Evolutionary conservation across 2,329 filamentous ascomycete genomes (phyloP).

Genomic region (Talaromyces islandicus): DNA sequence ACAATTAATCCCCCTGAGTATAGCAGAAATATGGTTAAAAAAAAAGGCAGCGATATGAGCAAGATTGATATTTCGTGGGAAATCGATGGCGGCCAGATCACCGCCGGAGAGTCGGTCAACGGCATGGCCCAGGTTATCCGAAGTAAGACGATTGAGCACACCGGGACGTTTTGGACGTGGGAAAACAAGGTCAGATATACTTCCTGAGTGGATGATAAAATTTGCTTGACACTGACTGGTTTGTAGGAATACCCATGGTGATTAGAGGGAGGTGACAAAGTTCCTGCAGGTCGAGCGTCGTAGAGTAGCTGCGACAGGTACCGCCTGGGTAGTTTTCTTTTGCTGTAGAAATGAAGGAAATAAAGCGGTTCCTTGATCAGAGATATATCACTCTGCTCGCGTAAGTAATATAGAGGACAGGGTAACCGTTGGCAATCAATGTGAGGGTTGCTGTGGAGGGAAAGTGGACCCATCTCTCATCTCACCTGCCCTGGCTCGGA

Average conservation of each 20-base stretch:
- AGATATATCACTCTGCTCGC: too few species aligned
- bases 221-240: not conserved
- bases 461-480: not conserved
- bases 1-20: not conserved
- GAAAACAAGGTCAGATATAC: conserved; percentile 41
- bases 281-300: not conserved
- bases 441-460: too few species aligned
- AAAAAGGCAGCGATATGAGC: conserved; percentile 45
- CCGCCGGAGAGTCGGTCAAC: conserved; percentile 43
- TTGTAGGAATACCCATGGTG: conserved; percentile 6
- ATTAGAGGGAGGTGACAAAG: not conserved
- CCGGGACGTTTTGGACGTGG: conserved; percentile 53
- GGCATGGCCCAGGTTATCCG: conserved; percentile 48
- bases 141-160: conserved; percentile 43
- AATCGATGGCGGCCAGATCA: conserved; percentile 46
- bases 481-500: not conserved
- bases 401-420: too few species aligned
- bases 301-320: too few species aligned
- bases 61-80: conserved; percentile 48
- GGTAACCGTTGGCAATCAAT: too few species aligned
- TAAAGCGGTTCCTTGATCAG: too few species aligned
- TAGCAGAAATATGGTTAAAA: not conserved
- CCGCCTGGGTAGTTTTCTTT: too few species aligned
- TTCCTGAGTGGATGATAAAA: not conserved
- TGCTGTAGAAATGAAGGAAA: too few species aligned